Conservation (phyloP, 768 basidiomycete species). For the Tylopilus plumbeoviolaceoides region DNA sequence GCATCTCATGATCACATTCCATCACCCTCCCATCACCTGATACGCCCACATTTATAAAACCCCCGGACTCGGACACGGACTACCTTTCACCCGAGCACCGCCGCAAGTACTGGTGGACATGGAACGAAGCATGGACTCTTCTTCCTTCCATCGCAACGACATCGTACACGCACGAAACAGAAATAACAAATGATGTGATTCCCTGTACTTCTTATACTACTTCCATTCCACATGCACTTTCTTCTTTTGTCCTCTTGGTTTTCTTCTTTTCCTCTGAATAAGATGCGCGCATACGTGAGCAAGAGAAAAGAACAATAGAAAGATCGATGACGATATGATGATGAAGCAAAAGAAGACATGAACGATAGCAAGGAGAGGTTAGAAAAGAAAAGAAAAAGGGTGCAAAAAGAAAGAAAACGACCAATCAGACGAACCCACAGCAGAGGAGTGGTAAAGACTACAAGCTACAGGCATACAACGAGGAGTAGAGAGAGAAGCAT, state of each 20-base stretch:
- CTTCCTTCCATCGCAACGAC: too few relatives aligned
- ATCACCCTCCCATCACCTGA: too few relatives aligned
- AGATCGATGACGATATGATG: not conserved
- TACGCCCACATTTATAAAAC: too few relatives aligned
- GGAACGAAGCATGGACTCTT: too few relatives aligned
- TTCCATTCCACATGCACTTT: not conserved
- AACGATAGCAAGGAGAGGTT: not conserved
- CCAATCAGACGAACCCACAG: conserved; percentile 1
- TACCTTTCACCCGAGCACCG: too few relatives aligned
- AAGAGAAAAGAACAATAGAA: not conserved
- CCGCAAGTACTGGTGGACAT: too few relatives aligned
- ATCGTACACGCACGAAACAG: not conserved
- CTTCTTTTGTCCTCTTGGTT: not conserved
- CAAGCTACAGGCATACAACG: conserved; percentile 29
- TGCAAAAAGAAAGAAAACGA: conserved; percentile 6
- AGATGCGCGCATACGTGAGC: not conserved
- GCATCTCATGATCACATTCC: too few relatives aligned
- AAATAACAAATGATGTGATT: not conserved
- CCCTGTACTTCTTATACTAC: not conserved
- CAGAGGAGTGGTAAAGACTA: conserved; percentile 11
- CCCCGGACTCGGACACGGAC: too few relatives aligned
- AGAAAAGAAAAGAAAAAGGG: not conserved
- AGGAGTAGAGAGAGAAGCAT: conserved; percentile 18
- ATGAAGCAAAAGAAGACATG: conserved; percentile 7
- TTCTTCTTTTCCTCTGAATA: not conserved